Conservation (phyloP, 768 basidiomycete genomes). For the Punctularia strigosozonata region DNA sequence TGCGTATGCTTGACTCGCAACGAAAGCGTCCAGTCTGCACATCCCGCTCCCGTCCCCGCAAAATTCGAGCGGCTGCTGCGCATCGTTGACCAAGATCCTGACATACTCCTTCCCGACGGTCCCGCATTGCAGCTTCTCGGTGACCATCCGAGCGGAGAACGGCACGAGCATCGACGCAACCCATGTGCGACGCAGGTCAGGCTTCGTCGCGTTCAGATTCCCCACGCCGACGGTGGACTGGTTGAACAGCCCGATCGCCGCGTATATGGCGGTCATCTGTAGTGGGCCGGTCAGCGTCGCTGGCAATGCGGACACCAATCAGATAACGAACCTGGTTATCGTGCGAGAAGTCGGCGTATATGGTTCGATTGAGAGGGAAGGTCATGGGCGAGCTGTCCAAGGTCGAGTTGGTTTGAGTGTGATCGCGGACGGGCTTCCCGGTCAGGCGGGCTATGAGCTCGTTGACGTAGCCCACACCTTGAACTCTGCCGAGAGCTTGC, state of each 20-base stretch:
- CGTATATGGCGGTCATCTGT: slow-evolving; percentile 60
- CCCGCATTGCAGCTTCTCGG: slow-evolving; percentile 45
- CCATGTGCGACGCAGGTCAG: slow-evolving; percentile 31
- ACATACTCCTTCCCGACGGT: slow-evolving; percentile 29
- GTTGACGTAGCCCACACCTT: slow-evolving; percentile 81
- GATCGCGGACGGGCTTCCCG: slow-evolving; percentile 44
- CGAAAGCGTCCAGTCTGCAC: slow-evolving; percentile 46
- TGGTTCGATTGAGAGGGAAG: slow-evolving; percentile 46
- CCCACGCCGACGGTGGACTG: background rate
- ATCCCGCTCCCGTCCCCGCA: slow-evolving; percentile 41
- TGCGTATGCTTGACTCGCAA: slow-evolving; percentile 52
- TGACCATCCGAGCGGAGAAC: slow-evolving; percentile 54
- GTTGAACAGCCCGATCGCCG: slow-evolving; percentile 32
- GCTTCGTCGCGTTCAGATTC: background rate
- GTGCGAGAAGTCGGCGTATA: slow-evolving; percentile 66
- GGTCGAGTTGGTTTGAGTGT: slow-evolving; percentile 68
- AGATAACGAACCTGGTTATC: too few species aligned
- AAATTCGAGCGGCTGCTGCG: slow-evolving; percentile 39
- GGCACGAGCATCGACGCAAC: slow-evolving; percentile 44
- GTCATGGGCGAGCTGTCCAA: slow-evolving; percentile 44
- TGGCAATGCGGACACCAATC: too few species aligned
- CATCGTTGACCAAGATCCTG: slow-evolving; percentile 62
- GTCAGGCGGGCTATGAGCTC: slow-evolving; percentile 81
- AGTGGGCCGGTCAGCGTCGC: too few species aligned
- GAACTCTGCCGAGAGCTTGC: slow-evolving; percentile 55